Conservation (phyloP, 2,329 filamentous ascomycete genomes). For the Metarhizium humberi region DNA sequence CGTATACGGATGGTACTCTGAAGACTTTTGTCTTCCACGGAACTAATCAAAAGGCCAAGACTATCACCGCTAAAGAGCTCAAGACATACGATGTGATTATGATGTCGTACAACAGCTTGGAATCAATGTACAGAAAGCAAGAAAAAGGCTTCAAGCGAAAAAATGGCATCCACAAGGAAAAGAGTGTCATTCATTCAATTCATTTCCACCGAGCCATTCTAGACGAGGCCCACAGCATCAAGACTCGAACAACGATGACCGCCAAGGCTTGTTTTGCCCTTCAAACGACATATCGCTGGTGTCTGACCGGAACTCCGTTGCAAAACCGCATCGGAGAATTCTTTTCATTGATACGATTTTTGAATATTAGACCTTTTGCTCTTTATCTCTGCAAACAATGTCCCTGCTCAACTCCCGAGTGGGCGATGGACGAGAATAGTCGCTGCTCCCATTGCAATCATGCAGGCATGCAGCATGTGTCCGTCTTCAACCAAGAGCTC, state of each 20-base stretch:
- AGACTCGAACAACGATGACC: conserved; percentile 77
- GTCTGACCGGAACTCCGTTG: conserved; percentile 85
- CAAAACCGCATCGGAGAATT: conserved; percentile 97
- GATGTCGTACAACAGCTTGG: conserved; percentile 90
- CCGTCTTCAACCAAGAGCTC: conserved; percentile 86
- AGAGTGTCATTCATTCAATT: conserved; percentile 72
- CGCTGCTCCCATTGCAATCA: conserved; percentile 57
- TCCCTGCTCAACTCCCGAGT: conserved; percentile 71
- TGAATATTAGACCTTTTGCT: conserved; percentile 80
- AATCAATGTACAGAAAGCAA: conserved; percentile 88
- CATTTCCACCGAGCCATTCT: conserved; percentile 86
- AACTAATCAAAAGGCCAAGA: conserved; percentile 75
- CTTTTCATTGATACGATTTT: conserved; percentile 86
- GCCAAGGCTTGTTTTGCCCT: conserved; percentile 93
- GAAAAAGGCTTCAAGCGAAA: conserved; percentile 81
- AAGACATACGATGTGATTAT: conserved; percentile 87
- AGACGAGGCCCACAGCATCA: conserved; percentile 95
- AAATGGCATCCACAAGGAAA: conserved; percentile 70
- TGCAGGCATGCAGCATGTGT: conserved; percentile 33
- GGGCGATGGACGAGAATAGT: conserved; percentile 65
- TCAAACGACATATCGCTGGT: conserved; percentile 86
- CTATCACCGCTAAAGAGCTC: conserved; percentile 63
- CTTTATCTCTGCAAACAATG: conserved; percentile 92
- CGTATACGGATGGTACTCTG: conserved; percentile 77
- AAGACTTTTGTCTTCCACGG: conserved; percentile 89